A percentile compares a stretch with the other conserved stretches of the same genome.
Evolutionary conservation across 441 rosid genomes (phyloP).

Genomic region (Aquilaria agallochum): DNA sequence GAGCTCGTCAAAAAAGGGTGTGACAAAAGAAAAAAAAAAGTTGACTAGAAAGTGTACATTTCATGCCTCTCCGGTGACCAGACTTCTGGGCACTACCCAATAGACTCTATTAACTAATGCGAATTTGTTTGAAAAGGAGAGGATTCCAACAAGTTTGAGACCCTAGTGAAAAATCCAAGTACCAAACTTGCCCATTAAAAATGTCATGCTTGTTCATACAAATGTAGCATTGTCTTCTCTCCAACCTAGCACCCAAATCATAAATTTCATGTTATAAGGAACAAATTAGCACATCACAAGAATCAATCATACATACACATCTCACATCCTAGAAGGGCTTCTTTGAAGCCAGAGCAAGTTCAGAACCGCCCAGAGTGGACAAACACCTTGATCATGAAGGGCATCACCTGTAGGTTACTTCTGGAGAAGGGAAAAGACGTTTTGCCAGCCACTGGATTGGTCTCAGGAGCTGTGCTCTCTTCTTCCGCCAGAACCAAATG

Average conservation of each 20-base stretch:
- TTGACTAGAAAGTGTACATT: too few species aligned
- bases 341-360: constrained; percentile 5
- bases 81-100: too few species aligned
- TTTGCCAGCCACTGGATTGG: constrained; percentile 80
- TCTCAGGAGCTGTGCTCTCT: constrained; percentile 64
- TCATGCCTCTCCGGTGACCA: too few species aligned
- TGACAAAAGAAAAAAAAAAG: too few species aligned
- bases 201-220: too few species aligned
- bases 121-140: too few species aligned
- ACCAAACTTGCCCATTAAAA: too few species aligned
- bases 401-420: constrained; percentile 37
- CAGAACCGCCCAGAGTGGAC: neutral
- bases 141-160: too few species aligned
- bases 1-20: too few species aligned
- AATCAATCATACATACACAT: constrained; percentile 15
- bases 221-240: too few species aligned
- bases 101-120: too few species aligned
- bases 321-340: constrained; percentile 1
- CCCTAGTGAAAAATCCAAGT: too few species aligned
- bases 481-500: constrained; percentile 96
- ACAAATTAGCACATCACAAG: constrained; percentile 16
- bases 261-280: constrained; percentile 1
- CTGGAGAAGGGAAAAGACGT: constrained; percentile 61
- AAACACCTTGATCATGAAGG: neutral
- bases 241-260: neutral